Base-by-base conservation (phyloP, 768 basidiomycete genomes). In the Dentipellis sp. region DNA sequence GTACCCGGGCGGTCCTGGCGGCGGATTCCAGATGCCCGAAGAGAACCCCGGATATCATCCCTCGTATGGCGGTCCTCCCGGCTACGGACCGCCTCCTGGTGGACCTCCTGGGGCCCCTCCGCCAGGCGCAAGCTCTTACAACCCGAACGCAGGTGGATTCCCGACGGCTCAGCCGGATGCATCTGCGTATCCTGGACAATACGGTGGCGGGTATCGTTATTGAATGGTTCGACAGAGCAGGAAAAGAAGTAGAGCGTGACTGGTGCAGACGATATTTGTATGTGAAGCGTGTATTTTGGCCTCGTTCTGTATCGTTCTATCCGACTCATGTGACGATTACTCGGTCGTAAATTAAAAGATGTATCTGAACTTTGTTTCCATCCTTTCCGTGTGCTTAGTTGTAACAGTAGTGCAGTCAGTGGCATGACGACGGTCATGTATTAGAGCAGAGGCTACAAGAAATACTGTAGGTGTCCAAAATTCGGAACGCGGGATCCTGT, bases 141-240 rank as follows among this genome's bases (percentile, higher is more conserved):
- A 38, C 37, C 29, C 16, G 16, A 47, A 34, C 39, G 23, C 19
- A n/a, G 47, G 34, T 12, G 29, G 47, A 4, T 65, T 63, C 39
- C 64, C 65, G 7, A 54, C 42, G 12, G 54, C 59, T 11, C 56
- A 59, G 29, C 54, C 58, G 7, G 49, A 59, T 56, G 59, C 42
- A 48, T 55, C 58, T 4, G 21, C 10, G 36, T 5, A 50, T 22
- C 47, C 35, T n/a, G 10, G 37, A 17, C 19, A 53, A 37, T 19
- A 14, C 14, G 53, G 58, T 54, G 57, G 57, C 17, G 48, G 57
- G 36, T 51, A 57, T 11, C 21, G 50, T 29, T 51, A 59, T 36
- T 55, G 53, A 37, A 40, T 39, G 49, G 54, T 42, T 59, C 40
- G 50, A 59, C 16, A 19, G 22, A 34, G 10, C 34, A 55, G 52